Conservation (phyloP, 164 flowering plant species). For the Magnolia sinica region DNA sequence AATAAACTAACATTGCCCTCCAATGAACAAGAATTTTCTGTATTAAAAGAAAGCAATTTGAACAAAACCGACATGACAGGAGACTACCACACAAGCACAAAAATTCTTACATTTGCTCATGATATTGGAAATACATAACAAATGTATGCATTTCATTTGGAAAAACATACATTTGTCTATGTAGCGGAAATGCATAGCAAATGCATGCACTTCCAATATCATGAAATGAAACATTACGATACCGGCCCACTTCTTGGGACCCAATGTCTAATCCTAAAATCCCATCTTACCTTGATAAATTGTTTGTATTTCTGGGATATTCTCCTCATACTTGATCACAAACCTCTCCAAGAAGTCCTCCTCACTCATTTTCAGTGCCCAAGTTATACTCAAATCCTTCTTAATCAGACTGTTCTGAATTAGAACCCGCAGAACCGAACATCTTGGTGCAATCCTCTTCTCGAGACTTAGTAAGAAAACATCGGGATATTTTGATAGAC, state of each 20-base stretch:
- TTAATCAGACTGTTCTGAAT: not conserved
- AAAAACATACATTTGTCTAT: no score
- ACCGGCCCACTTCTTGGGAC: not conserved
- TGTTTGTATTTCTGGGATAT: not conserved
- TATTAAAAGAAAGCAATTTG: no score
- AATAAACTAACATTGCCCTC: no score
- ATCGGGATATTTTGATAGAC: not conserved
- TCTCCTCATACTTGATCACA: slow-evolving; percentile 1
- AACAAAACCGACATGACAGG: no score
- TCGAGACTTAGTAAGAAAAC: not conserved
- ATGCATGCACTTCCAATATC: no score
- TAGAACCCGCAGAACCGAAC: not conserved
- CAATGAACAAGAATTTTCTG: no score
- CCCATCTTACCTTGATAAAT: not conserved
- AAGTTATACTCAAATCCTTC: not conserved
- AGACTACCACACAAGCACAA: no score
- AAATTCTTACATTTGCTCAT: no score
- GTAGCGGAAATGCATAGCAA: no score
- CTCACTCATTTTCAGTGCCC: not conserved
- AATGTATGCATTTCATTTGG: no score
- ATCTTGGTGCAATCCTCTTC: not conserved
- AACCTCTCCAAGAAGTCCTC: not conserved
- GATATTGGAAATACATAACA: no score
- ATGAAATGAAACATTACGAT: no score
- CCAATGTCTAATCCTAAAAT: not conserved